Conservation (phyloP, 2,329 filamentous ascomycete genomes). For the Arthrobotrys iridis region DNA sequence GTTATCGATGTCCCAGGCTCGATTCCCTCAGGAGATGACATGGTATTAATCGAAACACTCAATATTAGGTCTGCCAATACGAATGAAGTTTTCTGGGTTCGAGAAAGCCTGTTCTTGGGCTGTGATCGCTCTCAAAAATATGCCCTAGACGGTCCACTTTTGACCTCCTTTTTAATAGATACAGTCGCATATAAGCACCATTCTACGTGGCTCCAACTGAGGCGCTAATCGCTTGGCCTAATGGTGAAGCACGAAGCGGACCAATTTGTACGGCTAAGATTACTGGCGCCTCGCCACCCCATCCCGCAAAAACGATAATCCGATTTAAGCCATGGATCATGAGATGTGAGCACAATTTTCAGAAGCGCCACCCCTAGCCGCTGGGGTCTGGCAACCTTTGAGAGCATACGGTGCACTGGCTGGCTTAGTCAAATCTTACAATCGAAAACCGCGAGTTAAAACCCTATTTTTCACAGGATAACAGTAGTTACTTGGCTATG, state of each 20-base stretch:
- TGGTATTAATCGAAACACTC: constrained; percentile 7
- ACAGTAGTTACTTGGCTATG: not conserved
- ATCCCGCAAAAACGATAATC: constrained; percentile 47
- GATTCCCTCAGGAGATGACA: not conserved
- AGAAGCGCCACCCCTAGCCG: constrained; percentile 9
- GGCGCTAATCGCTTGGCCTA: constrained; percentile 34
- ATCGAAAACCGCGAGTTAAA: not conserved
- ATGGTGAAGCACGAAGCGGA: not conserved
- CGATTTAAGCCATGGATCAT: constrained; percentile 49
- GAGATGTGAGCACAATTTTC: constrained; percentile 13
- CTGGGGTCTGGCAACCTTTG: not conserved
- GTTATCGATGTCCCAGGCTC: not conserved
- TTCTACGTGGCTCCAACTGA: not conserved
- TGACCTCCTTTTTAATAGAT: constrained; percentile 8
- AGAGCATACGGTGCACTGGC: not conserved
- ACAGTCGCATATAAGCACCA: not conserved
- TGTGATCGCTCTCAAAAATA: not conserved
- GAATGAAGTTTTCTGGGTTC: no score
- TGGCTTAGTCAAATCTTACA: constrained; percentile 6
- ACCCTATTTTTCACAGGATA: not conserved
- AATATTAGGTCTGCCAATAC: not conserved
- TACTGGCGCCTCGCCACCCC: constrained; percentile 30
- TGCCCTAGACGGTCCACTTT: not conserved
- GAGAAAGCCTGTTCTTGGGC: no score
- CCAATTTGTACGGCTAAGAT: constrained; percentile 14